Conservation (phyloP, 1,139 yeast species). For the Entelexis sorbosivorans region DNA sequence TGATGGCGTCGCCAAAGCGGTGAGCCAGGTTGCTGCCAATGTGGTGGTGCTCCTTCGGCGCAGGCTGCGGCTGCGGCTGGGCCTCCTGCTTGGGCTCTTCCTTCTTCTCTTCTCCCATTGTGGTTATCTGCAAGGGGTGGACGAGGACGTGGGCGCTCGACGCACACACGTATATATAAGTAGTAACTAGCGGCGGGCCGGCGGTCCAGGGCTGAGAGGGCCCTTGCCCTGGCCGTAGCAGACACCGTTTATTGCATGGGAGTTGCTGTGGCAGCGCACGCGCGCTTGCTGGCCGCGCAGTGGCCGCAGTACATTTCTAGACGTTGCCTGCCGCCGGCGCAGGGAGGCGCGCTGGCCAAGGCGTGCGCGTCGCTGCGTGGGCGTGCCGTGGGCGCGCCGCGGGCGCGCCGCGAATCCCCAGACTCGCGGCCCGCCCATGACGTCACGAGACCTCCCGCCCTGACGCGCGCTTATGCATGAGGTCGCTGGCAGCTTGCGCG, state of each 20-base stretch:
- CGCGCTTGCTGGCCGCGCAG: too few relatives aligned
- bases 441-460: neutral
- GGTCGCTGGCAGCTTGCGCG: too few relatives aligned
- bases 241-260: too few relatives aligned
- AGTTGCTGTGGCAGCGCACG: too few relatives aligned
- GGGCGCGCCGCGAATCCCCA: too few relatives aligned
- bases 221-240: neutral
- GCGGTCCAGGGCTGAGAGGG: neutral
- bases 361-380: too few relatives aligned
- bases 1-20: slow-evolving; percentile 72
- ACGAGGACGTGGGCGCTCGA: neutral
- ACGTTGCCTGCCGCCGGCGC: too few relatives aligned
- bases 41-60: slow-evolving; percentile 27
- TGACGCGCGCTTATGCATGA: neutral
- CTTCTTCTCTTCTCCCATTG: slow-evolving; percentile 6
- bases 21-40: slow-evolving; percentile 37
- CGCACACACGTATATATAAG: neutral
- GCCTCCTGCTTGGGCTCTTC: slow-evolving; percentile 18
- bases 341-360: too few relatives aligned
- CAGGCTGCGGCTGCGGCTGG: slow-evolving; percentile 13
- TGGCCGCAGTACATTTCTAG: too few relatives aligned
- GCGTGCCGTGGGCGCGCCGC: too few relatives aligned
- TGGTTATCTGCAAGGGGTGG: neutral
- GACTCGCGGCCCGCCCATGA: neutral
- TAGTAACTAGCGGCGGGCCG: neutral